Conservation (phyloP, 2,329 filamentous ascomycete genomes). For the Exserohilum rostratum region DNA sequence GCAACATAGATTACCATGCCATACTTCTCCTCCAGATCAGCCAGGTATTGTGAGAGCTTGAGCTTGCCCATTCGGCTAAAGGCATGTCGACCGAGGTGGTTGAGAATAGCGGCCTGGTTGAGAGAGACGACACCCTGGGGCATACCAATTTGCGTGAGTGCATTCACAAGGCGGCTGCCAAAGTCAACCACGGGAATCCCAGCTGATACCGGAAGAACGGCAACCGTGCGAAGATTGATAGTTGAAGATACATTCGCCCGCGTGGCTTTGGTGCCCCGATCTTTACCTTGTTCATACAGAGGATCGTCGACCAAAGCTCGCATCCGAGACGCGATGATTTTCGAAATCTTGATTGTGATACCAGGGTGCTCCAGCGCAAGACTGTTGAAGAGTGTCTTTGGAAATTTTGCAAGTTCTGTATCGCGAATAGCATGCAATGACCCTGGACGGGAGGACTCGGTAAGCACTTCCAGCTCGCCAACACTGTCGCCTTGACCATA, state of each 20-base stretch:
- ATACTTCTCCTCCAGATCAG: constrained; percentile 96
- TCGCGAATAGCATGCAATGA: constrained; percentile 96
- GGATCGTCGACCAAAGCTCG: constrained; percentile 84
- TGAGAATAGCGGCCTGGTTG: constrained; percentile 91
- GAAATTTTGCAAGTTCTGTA: constrained; percentile 94
- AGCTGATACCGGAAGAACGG: constrained; percentile 85
- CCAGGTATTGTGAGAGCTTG: constrained; percentile 92
- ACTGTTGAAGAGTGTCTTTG: constrained; percentile 95
- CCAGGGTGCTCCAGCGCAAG: constrained; percentile 95
- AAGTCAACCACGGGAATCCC: constrained; percentile 96
- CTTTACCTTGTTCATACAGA: constrained; percentile 68
- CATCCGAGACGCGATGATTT: constrained; percentile 97
- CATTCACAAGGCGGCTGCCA: constrained; percentile 84
- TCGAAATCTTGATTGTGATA: constrained; percentile 98
- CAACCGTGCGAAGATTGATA: constrained; percentile 89
- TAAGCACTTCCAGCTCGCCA: constrained; percentile 94
- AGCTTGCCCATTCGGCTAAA: constrained; percentile 98
- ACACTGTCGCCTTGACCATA: constrained; percentile 98
- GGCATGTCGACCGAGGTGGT: constrained; percentile 92
- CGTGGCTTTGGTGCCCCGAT: constrained; percentile 62
- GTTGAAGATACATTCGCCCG: constrained; percentile 78
- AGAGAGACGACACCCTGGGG: constrained; percentile 89
- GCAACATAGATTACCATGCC: constrained; percentile 94
- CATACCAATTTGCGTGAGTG: constrained; percentile 85
- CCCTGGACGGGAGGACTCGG: constrained; percentile 86